Conservation (phyloP, 495 filamentous ascomycete genomes). For the Coniosporium apollinis region DNA sequence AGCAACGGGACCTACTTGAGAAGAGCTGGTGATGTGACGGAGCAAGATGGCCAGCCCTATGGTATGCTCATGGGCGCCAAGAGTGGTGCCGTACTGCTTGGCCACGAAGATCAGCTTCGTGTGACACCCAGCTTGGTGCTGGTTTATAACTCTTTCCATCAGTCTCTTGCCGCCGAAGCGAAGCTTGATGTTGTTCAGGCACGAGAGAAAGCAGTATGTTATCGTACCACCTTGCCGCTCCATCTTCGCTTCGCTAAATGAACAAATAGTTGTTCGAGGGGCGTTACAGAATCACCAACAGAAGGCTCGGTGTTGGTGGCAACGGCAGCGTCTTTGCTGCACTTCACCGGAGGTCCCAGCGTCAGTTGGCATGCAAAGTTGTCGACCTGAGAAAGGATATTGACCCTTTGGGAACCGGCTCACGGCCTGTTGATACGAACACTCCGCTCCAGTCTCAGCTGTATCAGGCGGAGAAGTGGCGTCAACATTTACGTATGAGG, state of each 20-base stretch:
- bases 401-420: no score
- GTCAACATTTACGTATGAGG: conserved; percentile 8
- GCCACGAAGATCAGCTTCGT: conserved; percentile 20
- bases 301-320: conserved; percentile 21
- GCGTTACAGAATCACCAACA: conserved; percentile 17
- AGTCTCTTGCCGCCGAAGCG: conserved; percentile 1
- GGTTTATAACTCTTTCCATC: conserved; percentile 5
- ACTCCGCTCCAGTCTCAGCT: no score
- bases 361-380: conserved; percentile 28
- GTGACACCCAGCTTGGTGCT: conserved; percentile 7
- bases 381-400: conserved; percentile 10
- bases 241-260: no score
- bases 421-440: no score
- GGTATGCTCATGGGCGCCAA: conserved; percentile 1
- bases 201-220: conserved; percentile 11
- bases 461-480: no score
- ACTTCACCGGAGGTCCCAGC: conserved; percentile 13
- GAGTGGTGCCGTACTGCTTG: conserved; percentile 17
- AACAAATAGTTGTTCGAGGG: conserved; percentile 16
- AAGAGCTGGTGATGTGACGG: neutral
- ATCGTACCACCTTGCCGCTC: no score
- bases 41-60: conserved; percentile 1
- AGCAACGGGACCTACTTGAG: conserved; percentile 20
- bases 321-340: conserved; percentile 21
- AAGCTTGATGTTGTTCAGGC: conserved; percentile 5